These are phyloP conservation scores for Fusarium praegraminearum DNA, from an alignment of 2,329 filamentous ascomycete species.

Conservation along the genomic window DNA sequence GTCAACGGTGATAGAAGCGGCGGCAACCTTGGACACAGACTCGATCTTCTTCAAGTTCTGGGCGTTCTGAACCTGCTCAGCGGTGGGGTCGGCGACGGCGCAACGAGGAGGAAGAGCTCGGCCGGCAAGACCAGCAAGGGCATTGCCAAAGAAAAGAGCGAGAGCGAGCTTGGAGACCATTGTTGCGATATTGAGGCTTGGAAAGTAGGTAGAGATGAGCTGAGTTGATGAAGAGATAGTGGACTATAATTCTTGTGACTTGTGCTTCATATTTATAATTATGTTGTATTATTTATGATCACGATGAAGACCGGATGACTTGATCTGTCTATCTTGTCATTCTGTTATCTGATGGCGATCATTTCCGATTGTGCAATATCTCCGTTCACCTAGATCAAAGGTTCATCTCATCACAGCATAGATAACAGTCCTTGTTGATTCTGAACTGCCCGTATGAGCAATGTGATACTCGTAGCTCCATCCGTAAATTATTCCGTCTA, in stretches of 20 bases:
- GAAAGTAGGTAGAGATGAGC: neutral
- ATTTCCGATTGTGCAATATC: constrained; percentile 7
- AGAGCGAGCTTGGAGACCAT: constrained; percentile 34
- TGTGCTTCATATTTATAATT: constrained; percentile 12
- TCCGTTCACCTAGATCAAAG: constrained; percentile 16
- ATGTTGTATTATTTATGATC: fast-evolving
- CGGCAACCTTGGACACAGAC: constrained; percentile 4
- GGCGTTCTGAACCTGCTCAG: constrained; percentile 18
- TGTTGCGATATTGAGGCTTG: neutral
- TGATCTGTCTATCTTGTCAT: neutral
- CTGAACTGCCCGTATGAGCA: neutral
- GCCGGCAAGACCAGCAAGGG: constrained; percentile 7
- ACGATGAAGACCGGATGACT: neutral
- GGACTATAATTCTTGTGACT: neutral
- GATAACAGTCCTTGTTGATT: neutral
- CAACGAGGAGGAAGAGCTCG: constrained; percentile 27
- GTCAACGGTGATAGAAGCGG: constrained; percentile 31
- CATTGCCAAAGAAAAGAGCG: constrained; percentile 23
- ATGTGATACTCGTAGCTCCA: neutral
- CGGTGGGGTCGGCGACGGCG: constrained; percentile 25
- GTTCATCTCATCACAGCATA: constrained; percentile 11
- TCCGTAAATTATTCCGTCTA: neutral
- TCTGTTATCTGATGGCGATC: constrained; percentile 8
- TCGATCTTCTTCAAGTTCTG: constrained; percentile 28
- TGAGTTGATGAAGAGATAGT: neutral